Evolutionary conservation across 2,329 filamentous ascomycete genomes (phyloP).

Genomic region (Fusarium sp.): DNA sequence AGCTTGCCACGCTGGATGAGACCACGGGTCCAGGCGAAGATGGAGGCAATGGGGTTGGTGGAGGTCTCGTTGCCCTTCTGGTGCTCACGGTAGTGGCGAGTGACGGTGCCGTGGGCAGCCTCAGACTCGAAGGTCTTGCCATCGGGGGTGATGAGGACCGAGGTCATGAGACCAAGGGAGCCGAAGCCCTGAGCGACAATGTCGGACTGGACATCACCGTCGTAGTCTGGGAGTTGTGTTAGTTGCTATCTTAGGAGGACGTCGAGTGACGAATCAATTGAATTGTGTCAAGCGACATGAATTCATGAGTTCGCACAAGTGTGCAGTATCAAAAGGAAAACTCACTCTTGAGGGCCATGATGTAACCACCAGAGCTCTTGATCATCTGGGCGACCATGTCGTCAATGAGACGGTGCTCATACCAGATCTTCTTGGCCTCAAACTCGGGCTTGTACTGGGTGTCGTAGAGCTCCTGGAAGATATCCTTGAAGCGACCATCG

Average conservation of each 20-base stretch:
- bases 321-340: slow-evolving; percentile 36
- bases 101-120: slow-evolving; percentile 97
- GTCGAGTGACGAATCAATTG: not conserved
- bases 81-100: slow-evolving; percentile 98
- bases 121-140: slow-evolving; percentile 98
- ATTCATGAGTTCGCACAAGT: slow-evolving; percentile 10
- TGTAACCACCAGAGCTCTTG: slow-evolving; percentile 95
- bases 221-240: slow-evolving; percentile 78
- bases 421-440: slow-evolving; percentile 95
- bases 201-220: slow-evolving; percentile 98
- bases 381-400: slow-evolving; percentile 99
- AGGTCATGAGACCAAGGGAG: slow-evolving; percentile 98
- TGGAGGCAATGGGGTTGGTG: slow-evolving; percentile 98
- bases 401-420: slow-evolving; percentile 98
- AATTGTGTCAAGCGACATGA: slow-evolving; percentile 6
- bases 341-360: slow-evolving; percentile 98
- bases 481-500: slow-evolving; percentile 98
- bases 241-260: slow-evolving; percentile 6
- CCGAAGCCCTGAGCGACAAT: slow-evolving; percentile 98
- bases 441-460: slow-evolving; percentile 87
- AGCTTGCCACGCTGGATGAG: slow-evolving; percentile 93
- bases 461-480: slow-evolving; percentile 98
- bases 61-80: slow-evolving; percentile 98
- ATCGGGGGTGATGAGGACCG: slow-evolving; percentile 94
- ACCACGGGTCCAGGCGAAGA: slow-evolving; percentile 98